A percentile compares a stretch with the other conserved stretches of the same genome.
These are phyloP conservation scores for Quercus parvula DNA, from an alignment of 306 rosid genomes.

Conservation along the genomic window DNA sequence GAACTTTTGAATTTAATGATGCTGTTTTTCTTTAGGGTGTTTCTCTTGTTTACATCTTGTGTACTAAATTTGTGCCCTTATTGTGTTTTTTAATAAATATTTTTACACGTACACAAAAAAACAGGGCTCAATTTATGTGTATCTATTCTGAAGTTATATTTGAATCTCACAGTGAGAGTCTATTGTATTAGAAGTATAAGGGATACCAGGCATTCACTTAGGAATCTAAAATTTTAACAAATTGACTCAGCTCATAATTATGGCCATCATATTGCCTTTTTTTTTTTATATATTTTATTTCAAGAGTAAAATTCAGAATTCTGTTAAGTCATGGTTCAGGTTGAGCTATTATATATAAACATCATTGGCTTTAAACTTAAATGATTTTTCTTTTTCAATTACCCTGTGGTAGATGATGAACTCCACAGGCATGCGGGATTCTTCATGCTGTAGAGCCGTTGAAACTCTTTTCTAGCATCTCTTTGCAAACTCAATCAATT, in stretches of 20 bases:
- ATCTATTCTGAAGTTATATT: slow-evolving; percentile 30
- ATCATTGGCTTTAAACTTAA: slow-evolving; percentile 19
- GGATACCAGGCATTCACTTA: slow-evolving; percentile 98
- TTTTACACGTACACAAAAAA: too few relatives aligned
- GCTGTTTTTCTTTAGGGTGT: too few relatives aligned
- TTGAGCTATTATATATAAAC: slow-evolving; percentile 2
- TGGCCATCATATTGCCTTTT: background rate
- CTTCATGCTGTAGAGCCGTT: slow-evolving; percentile 91
- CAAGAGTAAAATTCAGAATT: background rate
- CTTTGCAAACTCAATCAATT: slow-evolving; percentile 92
- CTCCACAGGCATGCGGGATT: slow-evolving; percentile 86
- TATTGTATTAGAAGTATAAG: slow-evolving; percentile 91
- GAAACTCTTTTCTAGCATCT: slow-evolving; percentile 87
- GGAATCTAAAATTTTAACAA: slow-evolving; percentile 33
- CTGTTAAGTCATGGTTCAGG: background rate
- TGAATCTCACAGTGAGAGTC: slow-evolving; percentile 94
- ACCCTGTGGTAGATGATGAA: slow-evolving; percentile 5
- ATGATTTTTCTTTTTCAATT: background rate
- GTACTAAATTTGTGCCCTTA: too few relatives aligned
- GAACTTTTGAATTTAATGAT: too few relatives aligned
- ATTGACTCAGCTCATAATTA: background rate
- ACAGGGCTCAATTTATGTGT: background rate
- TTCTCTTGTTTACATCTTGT: background rate
- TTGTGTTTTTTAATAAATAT: too few relatives aligned
- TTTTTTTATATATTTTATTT: background rate